Percentiles rank a stretch among this genome's conserved stretches.
Evolutionary conservation across 2,329 filamentous ascomycete species (phyloP).

Genomic region (Leptographium galeiforme): DNA sequence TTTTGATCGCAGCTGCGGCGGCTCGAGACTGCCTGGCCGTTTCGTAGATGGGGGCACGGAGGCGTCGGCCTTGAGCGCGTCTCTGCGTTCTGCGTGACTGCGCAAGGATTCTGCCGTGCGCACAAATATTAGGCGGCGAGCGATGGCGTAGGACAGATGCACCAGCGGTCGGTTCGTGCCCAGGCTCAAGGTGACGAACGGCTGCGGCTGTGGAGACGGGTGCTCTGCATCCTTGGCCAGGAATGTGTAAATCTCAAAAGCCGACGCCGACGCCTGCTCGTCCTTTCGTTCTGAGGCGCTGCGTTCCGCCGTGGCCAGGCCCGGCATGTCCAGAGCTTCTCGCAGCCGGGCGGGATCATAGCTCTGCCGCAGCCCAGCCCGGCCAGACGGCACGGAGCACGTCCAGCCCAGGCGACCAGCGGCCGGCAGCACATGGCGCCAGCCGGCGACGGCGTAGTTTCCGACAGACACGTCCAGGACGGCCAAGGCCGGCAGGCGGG

Average conservation of each 20-base stretch:
- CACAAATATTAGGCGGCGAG: background rate
- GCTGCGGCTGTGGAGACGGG: background rate
- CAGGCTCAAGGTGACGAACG: background rate
- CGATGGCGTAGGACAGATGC: background rate
- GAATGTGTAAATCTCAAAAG: conserved; percentile 3
- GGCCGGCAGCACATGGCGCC: background rate
- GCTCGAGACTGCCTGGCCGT: background rate
- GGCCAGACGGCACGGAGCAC: background rate
- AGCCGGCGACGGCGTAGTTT: conserved; percentile 3
- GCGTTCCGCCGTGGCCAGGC: too few species aligned
- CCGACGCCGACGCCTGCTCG: background rate
- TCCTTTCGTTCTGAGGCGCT: too few species aligned
- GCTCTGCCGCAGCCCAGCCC: background rate
- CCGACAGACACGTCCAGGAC: conserved; percentile 28
- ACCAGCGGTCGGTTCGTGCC: background rate
- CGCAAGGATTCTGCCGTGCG: background rate
- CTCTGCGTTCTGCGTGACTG: background rate
- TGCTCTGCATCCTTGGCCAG: background rate
- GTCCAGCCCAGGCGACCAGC: background rate
- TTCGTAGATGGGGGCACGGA: background rate
- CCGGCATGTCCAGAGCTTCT: background rate
- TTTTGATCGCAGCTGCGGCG: background rate
- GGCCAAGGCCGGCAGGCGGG: conserved; percentile 28
- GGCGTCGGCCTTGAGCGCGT: background rate
- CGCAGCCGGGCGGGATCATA: background rate